Percentiles rank a stretch among this genome's conserved stretches.
These are phyloP conservation scores for Podaxis pistillaris DNA, from an alignment of 768 basidiomycete genomes.

Conservation along the genomic window DNA sequence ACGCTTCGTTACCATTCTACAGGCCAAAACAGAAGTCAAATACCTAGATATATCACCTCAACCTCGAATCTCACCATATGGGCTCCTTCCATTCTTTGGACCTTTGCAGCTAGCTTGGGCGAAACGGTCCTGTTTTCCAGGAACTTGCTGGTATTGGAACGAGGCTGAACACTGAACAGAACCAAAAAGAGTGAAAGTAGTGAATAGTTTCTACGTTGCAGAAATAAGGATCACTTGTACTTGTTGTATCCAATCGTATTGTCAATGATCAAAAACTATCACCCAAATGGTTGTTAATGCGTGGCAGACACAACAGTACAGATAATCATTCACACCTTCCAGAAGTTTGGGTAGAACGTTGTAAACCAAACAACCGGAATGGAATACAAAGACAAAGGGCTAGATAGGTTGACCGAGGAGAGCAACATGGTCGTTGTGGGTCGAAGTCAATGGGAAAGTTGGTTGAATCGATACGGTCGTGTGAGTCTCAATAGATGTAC, in stretches of 20 bases:
- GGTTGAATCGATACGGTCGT: not conserved
- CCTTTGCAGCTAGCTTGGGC: slow-evolving; percentile 20
- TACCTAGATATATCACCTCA: not conserved
- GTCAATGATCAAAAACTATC: slow-evolving; percentile 26
- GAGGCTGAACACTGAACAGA: slow-evolving; percentile 29
- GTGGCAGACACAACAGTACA: not conserved
- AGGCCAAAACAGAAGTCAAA: not conserved
- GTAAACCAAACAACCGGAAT: slow-evolving; percentile 35
- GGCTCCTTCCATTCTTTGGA: slow-evolving; percentile 36
- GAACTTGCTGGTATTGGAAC: slow-evolving; percentile 25
- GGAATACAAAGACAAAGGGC: slow-evolving; percentile 34
- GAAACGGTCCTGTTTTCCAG: slow-evolving; percentile 25
- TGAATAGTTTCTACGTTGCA: not conserved
- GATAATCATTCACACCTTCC: slow-evolving; percentile 24
- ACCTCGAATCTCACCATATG: slow-evolving; percentile 19
- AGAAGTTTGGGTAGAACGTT: slow-evolving; percentile 29
- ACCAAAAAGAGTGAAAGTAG: not conserved
- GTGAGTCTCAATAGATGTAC: too few relatives aligned
- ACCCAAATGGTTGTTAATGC: not conserved
- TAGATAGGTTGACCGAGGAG: slow-evolving; percentile 11
- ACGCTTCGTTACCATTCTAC: slow-evolving; percentile 30
- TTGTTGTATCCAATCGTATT: slow-evolving; percentile 33
- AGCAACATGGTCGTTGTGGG: not conserved
- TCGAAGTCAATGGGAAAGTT: not conserved
- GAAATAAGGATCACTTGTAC: slow-evolving; percentile 20